Evolutionary conservation across 805 yeast genomes (phyloP), one percentile per base, ranked within the genome.

Genomic region (Zygoascus ofunaensis): DNA sequence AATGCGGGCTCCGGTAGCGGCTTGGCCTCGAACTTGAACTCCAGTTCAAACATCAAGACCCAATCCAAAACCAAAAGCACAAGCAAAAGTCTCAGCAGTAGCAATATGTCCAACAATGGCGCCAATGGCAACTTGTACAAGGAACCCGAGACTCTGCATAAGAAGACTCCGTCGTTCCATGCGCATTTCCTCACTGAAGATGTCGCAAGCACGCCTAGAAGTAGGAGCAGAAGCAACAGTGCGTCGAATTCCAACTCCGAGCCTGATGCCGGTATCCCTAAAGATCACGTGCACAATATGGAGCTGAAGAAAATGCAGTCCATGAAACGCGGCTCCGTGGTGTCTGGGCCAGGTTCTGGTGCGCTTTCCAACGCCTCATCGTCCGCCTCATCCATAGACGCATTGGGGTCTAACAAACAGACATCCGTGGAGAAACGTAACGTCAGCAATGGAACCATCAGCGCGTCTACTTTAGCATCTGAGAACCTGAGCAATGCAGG

Each of bases 171-270:
- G 15, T 73, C 84, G 0, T 80, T 80, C 49, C 94, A 84, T 62
- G 87, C 92, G 0, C 94, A 83, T 62, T 84, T 84, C 58, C 74
- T 72, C 52, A 79, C 77, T 7, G 83, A 79, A 49, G 89, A 82
- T 45, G 70, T 81, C 1, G 58, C 77, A 3, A 14, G 21, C 3
- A 30, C 22, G 39, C 38, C 15, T 32, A 21, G 43, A 18, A 19
- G 22, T 19, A 35, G 43, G 2, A 36, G 39, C 26, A 36, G 39
- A 36, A 36, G 39, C 22, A 36, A 17, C n/a, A 19, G 26, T 10
- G 18, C 20, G 5, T 7, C n/a, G 12, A 21, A 36, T 21, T 10
- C 23, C 26, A 21, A 36, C 10, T 57, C 60, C 19, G 53, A 63
- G 15, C 37, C 39, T 20, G 45, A 21, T 22, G 37, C 34, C 17